Base-by-base conservation (phyloP, 257 asterid species). In the Scutellaria minor region DNA sequence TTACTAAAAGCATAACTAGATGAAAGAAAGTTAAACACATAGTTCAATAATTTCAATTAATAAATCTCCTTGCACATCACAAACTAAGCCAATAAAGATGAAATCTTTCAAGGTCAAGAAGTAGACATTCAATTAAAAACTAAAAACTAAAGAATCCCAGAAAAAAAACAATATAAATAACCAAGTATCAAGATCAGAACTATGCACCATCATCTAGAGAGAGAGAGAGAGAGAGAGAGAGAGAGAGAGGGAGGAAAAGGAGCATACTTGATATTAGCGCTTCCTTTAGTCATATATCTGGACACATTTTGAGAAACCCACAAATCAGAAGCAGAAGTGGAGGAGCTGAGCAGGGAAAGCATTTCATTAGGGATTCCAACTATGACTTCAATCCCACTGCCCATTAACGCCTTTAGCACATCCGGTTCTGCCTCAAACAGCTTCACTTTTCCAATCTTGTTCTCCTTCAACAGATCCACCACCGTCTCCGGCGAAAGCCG, bases 261-360 rank as follows among this genome's bases (percentile, higher is more conserved):
- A n/a, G 13, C 77, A 40, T 83, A 91, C 98, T 81, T 89, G 88
- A 93, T 91, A 73, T 88, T 80, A 51, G 65, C 96, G 75, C 96
- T 96, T 45, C 88, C 90, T 82, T 85, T 88, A 68, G 76, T 85
- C 88, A 89, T 72, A 72, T 86, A 93, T 78, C 83, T 84, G 67
- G 96, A 84, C 8, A 91, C 91, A 86, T 93, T 93, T 74, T 84
- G 98, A 24, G 92, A 71, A 55, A 93, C 94, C 96, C 96, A 93
- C 31, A 68, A 82, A 84, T 89, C 96, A 39, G 86, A 70, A 74
- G 93, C 90, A 48, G 91, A 48, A 61, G 83, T 0, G 46, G 97
- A 91, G 0, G 87, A 61, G 62, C 93, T 81, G 13, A 93, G 72
- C 12, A 76, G 51, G 2, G 81, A 68, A 79, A 93, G 80, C 91